These are phyloP conservation scores for Orbilia quercus DNA, from an alignment of 2,329 filamentous ascomycete species.

Conservation along the genomic window DNA sequence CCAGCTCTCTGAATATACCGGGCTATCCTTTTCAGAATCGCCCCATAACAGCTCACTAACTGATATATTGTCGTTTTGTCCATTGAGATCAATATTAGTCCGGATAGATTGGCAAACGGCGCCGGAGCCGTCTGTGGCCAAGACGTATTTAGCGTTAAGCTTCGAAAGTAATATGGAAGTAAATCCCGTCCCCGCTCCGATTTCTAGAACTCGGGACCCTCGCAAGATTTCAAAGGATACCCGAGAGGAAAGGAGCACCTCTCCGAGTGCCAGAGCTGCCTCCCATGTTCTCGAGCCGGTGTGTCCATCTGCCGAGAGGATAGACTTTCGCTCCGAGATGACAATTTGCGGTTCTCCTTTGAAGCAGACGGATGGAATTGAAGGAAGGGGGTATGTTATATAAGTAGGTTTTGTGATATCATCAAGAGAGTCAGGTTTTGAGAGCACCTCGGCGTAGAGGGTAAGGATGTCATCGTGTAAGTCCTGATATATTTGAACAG, in stretches of 20 bases:
- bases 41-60: constrained; percentile 43
- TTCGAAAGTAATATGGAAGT: constrained; percentile 79
- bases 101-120: constrained; percentile 75
- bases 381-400: constrained; percentile 58
- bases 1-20: constrained; percentile 65
- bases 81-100: constrained; percentile 76
- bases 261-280: constrained; percentile 77
- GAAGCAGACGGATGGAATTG: constrained; percentile 18
- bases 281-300: constrained; percentile 86
- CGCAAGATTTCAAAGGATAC: constrained; percentile 56
- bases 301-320: constrained; percentile 77
- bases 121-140: constrained; percentile 79
- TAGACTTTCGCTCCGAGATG: constrained; percentile 69
- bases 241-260: constrained; percentile 70
- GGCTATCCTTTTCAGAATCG: constrained; percentile 60
- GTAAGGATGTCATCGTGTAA: constrained; percentile 57
- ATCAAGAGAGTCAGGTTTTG: constrained; percentile 33
- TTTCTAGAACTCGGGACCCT: constrained; percentile 70
- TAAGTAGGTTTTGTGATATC: constrained; percentile 45
- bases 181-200: constrained; percentile 81
- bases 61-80: constrained; percentile 53
- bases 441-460: constrained; percentile 56
- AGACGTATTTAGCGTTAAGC: constrained; percentile 70
- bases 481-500: constrained; percentile 38
- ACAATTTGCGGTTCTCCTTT: constrained; percentile 72